Percentiles rank a stretch among this genome's conserved stretches.
Conservation (phyloP, 2,329 filamentous ascomycete species). For the Venturia pyrina region DNA sequence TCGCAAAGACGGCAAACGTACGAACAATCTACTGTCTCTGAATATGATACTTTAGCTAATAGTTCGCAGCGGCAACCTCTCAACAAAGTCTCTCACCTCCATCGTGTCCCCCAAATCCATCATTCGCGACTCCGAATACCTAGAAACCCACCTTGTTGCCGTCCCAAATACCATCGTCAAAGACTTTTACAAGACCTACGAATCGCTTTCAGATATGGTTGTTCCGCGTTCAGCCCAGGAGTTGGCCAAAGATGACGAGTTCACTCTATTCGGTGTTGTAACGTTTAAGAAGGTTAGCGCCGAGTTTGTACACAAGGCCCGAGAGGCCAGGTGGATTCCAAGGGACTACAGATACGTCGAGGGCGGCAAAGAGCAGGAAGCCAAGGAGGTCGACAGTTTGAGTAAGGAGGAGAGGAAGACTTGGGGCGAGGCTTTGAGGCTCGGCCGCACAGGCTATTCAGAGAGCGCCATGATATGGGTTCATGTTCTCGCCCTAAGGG, state of each 20-base stretch:
- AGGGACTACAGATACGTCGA: conserved; percentile 90
- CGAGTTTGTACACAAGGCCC: conserved; percentile 85
- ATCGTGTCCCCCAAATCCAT: conserved; percentile 73
- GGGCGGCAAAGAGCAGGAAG: conserved; percentile 81
- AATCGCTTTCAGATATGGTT: conserved; percentile 81
- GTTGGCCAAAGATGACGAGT: conserved; percentile 80
- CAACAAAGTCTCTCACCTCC: conserved; percentile 85
- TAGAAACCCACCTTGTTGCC: conserved; percentile 89
- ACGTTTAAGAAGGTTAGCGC: conserved; percentile 83
- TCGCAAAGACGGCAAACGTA: conserved; percentile 84
- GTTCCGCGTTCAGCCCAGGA: conserved; percentile 79
- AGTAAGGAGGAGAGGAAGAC: conserved; percentile 80
- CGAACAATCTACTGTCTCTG: conserved; percentile 20
- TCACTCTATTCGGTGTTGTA: conserved; percentile 76
- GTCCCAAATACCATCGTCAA: conserved; percentile 72
- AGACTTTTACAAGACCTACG: conserved; percentile 83
- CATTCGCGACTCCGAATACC: conserved; percentile 86
- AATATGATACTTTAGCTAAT: conserved; percentile 6
- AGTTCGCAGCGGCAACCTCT: conserved; percentile 65
- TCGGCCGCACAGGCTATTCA: conserved; percentile 87
- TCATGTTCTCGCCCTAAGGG: conserved; percentile 78
- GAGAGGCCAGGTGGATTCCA: conserved; percentile 90
- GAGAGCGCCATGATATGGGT: conserved; percentile 95
- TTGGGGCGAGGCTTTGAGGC: conserved; percentile 80
- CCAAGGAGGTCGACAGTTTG: conserved; percentile 73